Evolutionary conservation across 768 basidiomycete species (phyloP), one percentile per base, ranked within the genome.

Genomic region (Kwoniella bestiolae): DNA sequence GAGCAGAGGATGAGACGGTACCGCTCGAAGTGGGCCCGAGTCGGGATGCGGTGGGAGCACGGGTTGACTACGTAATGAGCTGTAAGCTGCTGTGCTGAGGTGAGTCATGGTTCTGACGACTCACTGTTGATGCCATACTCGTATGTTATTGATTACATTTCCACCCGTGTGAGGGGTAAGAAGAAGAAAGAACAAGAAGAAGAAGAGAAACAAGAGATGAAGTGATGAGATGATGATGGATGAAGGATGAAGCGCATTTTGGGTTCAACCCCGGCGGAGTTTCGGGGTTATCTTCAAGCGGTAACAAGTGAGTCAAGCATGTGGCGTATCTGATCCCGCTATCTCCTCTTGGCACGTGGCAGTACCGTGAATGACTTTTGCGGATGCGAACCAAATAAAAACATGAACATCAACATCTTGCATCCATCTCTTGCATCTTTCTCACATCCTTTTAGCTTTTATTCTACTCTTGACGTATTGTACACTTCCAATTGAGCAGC

Each of bases 91-190:
- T 2, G 16, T 38, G 5, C 35, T 3, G 8, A 52, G 49, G 31
- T 32, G 25, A 28, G 29, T 53, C 18, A 25, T 52, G 3, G 26
- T 12, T 32, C 7, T 35, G 46, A 49, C 1, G 8, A 57, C 66
- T 63, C 52, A 68, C 66, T 44, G 66, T 55, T 38, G 52, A 46
- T 34, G 63, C 56, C 63, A 65, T 65, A 26, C 28, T 47, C 12
- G 44, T 31, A 16, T 26, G 35, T 55, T 63, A 11, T 57, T 53
- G 52, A 32, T 29, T 58, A 67, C 66, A 67, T 67, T 45, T 61
- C 65, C 65, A n/a, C 65, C 59, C 65, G 47, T 55, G 26, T 26
- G 58, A 32, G 38, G 49, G 35, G 16, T 25, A 29, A 31, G 45
- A 55, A 29, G 25, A 32, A 38, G n/a, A 58, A 47, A 31, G 45